Evolutionary conservation across 441 rosid species (phyloP).

Genomic region (Syzygium malaccense): DNA sequence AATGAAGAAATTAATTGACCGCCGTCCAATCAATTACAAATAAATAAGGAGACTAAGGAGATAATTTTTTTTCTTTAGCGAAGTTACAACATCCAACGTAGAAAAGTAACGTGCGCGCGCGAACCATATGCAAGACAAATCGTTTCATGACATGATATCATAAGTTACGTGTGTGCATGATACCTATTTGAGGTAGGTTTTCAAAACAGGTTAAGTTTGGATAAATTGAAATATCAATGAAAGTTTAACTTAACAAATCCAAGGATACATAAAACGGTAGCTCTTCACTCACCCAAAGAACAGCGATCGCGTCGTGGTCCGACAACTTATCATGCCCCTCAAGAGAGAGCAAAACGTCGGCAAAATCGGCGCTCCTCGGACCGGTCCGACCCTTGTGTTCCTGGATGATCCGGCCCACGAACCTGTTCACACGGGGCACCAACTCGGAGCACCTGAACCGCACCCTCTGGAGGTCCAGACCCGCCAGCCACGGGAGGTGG

Average conservation of each 20-base stretch:
- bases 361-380: neutral
- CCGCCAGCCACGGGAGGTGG: constrained; percentile 11
- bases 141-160: neutral
- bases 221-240: neutral
- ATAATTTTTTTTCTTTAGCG: neutral
- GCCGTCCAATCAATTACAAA: neutral
- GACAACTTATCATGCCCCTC: constrained; percentile 5
- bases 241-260: neutral
- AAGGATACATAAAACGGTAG: neutral
- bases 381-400: constrained; percentile 2
- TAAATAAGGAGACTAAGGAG: neutral
- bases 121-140: neutral
- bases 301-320: constrained; percentile 13
- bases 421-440: constrained; percentile 11
- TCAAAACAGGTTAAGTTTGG: neutral
- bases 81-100: neutral
- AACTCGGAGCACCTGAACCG: constrained; percentile 6
- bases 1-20: neutral
- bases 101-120: neutral
- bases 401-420: constrained; percentile 4
- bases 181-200: neutral
- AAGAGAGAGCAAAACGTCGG: constrained; percentile 12
- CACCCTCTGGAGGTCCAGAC: constrained; percentile 7
- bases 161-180: neutral
- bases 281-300: constrained; percentile 11